phyloP scores from a whole-genome alignment of 176 grass and related monocot species.

The Cenchrus americanus region DNA sequence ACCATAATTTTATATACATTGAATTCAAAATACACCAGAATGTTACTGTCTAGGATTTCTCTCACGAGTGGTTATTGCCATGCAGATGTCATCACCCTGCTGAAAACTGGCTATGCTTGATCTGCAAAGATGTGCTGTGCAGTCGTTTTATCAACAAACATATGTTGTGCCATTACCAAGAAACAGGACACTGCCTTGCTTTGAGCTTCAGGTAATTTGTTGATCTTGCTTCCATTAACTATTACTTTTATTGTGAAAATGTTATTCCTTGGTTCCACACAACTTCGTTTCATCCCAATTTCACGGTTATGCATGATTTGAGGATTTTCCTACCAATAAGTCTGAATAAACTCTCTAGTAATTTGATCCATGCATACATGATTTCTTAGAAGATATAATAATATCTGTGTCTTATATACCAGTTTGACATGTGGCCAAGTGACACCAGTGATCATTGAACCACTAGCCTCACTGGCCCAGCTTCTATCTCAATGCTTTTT shows the following conservation, averaged over 20 bases:
- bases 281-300: not conserved
- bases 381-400: not conserved
- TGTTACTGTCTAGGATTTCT: constrained; percentile 17
- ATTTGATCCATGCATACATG: not conserved
- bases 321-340: not conserved
- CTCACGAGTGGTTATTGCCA: constrained; percentile 7
- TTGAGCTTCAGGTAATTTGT: constrained; percentile 78
- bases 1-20: not conserved
- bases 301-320: not conserved
- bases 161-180: constrained; percentile 82
- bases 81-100: constrained; percentile 81
- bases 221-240: not conserved
- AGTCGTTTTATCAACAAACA: constrained; percentile 98
- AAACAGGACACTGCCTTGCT: constrained; percentile 75
- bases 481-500: not conserved
- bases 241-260: constrained; percentile 2
- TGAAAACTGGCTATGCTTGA: constrained; percentile 95
- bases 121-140: constrained; percentile 93
- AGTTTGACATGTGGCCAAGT: not conserved
- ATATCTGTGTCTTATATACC: not conserved
- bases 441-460: not conserved
- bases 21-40: constrained; percentile 9
- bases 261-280: constrained; percentile 1
- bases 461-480: not conserved
- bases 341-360: not conserved